These are phyloP conservation scores for Lepiota brunneoincarnata DNA, from an alignment of 768 basidiomycete genomes.

Conservation along the genomic window DNA sequence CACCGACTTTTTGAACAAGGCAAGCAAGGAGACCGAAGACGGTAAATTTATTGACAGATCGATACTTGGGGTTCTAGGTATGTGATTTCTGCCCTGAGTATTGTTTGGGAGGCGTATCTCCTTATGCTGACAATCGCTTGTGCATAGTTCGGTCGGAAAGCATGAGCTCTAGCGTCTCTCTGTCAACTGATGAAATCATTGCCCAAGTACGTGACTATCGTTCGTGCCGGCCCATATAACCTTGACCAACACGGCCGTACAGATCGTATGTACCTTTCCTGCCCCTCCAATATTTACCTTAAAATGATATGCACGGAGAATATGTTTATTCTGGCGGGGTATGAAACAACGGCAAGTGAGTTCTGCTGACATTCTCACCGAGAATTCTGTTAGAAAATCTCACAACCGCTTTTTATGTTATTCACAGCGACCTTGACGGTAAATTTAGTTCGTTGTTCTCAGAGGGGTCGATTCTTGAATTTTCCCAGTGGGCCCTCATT, in stretches of 20 bases:
- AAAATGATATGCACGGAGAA: not conserved
- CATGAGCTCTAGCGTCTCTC: too few species aligned
- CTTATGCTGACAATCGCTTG: too few species aligned
- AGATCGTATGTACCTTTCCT: too few species aligned
- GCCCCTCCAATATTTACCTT: too few species aligned
- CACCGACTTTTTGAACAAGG: constrained; percentile 31
- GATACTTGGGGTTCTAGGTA: too few species aligned
- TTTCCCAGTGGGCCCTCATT: constrained; percentile 50
- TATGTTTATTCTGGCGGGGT: constrained; percentile 28
- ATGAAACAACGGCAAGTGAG: constrained; percentile 52
- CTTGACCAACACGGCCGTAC: too few species aligned
- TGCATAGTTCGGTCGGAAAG: too few species aligned
- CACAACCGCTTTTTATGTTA: too few species aligned
- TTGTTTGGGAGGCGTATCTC: too few species aligned
- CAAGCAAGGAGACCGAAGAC: constrained; percentile 22
- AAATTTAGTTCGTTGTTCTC: not conserved
- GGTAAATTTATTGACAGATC: too few species aligned
- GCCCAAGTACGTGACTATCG: constrained; percentile 24
- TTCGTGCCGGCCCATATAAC: not conserved
- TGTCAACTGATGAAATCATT: constrained; percentile 31
- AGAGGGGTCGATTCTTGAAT: not conserved
- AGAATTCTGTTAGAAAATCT: too few species aligned
- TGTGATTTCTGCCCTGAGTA: too few species aligned
- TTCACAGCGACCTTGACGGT: constrained; percentile 34
- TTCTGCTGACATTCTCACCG: not conserved